phyloP scores from a whole-genome alignment of 2,329 filamentous ascomycete species.

The Venturia pyrina region DNA sequence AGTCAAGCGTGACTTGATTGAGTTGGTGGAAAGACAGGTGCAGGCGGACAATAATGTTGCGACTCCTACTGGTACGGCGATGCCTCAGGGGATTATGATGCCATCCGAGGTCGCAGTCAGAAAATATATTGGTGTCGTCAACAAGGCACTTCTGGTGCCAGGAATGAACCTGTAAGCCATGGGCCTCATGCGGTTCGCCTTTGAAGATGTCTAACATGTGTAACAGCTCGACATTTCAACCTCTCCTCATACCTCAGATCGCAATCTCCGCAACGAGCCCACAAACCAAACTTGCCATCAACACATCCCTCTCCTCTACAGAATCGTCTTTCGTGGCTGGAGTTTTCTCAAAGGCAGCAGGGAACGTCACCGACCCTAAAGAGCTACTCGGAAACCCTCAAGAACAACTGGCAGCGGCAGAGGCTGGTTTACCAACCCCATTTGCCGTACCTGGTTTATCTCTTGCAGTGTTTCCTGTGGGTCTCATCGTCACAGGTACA shows the following conservation, averaged over 20 bases:
- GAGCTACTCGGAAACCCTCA: slow-evolving; percentile 24
- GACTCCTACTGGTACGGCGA: not conserved
- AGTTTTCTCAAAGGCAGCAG: slow-evolving; percentile 52
- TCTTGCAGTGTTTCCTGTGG: slow-evolving; percentile 60
- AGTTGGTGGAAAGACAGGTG: slow-evolving; percentile 16
- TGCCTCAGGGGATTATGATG: slow-evolving; percentile 18
- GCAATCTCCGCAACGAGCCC: slow-evolving; percentile 51
- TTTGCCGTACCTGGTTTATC: slow-evolving; percentile 61
- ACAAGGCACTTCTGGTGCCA: slow-evolving; percentile 42
- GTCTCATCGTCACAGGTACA: slow-evolving; percentile 53
- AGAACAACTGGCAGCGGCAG: slow-evolving; percentile 26
- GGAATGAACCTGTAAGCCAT: slow-evolving; percentile 51
- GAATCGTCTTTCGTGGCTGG: slow-evolving; percentile 63
- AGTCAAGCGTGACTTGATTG: slow-evolving; percentile 20
- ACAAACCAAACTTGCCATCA: slow-evolving; percentile 39
- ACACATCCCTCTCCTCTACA: slow-evolving; percentile 56
- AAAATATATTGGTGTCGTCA: slow-evolving; percentile 60
- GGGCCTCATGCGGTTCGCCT: slow-evolving; percentile 12
- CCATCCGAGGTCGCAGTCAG: slow-evolving; percentile 46
- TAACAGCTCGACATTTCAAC: slow-evolving; percentile 36
- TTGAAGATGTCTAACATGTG: not conserved
- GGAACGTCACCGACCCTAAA: slow-evolving; percentile 19
- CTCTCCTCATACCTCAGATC: slow-evolving; percentile 57
- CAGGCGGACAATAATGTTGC: slow-evolving; percentile 1
- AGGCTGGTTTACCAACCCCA: slow-evolving; percentile 33